phyloP scores from a whole-genome alignment of 2,329 filamentous ascomycete species.

The Cladosporium phlei region DNA sequence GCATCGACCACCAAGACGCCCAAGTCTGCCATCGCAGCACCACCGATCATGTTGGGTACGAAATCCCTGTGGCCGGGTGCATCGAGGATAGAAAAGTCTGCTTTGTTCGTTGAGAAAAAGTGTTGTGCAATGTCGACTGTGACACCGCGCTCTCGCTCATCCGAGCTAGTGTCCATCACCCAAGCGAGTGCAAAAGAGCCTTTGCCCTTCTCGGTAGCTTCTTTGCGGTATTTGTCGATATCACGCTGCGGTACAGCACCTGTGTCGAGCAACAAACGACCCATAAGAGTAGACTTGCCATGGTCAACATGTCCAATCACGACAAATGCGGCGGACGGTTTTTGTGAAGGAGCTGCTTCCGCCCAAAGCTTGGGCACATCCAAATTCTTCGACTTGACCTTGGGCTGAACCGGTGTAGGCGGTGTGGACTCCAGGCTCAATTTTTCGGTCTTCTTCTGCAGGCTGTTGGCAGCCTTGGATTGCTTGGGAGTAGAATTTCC shows the following conservation, averaged over 20 bases:
- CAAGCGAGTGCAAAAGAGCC: conserved; percentile 93
- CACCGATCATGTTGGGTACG: conserved; percentile 98
- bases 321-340: conserved; percentile 29
- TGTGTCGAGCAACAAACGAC: conserved; percentile 81
- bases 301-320: conserved; percentile 84
- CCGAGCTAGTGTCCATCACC: conserved; percentile 88
- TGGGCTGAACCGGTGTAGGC: conserved; percentile 25
- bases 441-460: conserved; percentile 28
- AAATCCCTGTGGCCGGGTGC: conserved; percentile 94
- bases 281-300: conserved; percentile 97
- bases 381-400: conserved; percentile 68
- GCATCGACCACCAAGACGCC: conserved; percentile 92
- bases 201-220: conserved; percentile 89
- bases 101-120: conserved; percentile 83
- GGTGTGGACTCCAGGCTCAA: conserved; percentile 24
- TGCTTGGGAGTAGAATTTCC: conserved; percentile 9
- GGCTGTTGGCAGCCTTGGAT: conserved; percentile 19
- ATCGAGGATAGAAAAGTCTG: conserved; percentile 88
- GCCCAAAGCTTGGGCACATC: conserved; percentile 54
- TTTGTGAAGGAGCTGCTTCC: conserved; percentile 21
- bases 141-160: conserved; percentile 84
- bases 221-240: conserved; percentile 68
- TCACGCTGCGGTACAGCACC: conserved; percentile 84
- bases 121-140: conserved; percentile 97
- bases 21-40: conserved; percentile 91